Evolutionary conservation across 176 grass and related monocot species (phyloP), one percentile per base, ranked within the genome.

Genomic region (Avena sativa): DNA sequence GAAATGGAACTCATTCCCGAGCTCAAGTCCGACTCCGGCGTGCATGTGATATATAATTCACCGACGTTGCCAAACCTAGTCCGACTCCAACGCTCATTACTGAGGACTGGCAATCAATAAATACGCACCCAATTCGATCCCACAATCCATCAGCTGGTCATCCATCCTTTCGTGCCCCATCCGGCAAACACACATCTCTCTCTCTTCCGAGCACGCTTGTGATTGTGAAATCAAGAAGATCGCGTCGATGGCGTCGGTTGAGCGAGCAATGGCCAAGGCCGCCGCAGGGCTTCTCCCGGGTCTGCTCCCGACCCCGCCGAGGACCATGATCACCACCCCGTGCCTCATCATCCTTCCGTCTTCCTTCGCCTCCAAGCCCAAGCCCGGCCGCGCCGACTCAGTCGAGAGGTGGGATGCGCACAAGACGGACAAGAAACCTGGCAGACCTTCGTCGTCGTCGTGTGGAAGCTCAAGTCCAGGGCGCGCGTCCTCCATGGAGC

Each of bases 361-460:
- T 16, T 67, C 64, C 28, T 67, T 67, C 28, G 64, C 64, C 64
- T 15, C 28, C 28, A 65, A 65, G 61, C 28, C 26, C 26, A 32
- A 67, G 64, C 64, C 64, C 40, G 19, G 69, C 40, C 69, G 69
- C 19, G 69, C 69, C 4, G 69, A 72, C 19, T 72, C 40, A 0
- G 69, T 47, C 40, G 19, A 21, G 20, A 72, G 69, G 40, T 72
- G 69, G 69, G 69, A 72, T 9, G 69, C 69, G 69, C 69, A 47
- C 69, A 72, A 72, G 69, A 70, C 30, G 9, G 62, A 11, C 16
- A 70, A 34, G 67, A 72, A 72, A n/a, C 69, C 38, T 5, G 20
- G 69, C 9, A 72, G 70, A 40, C 70, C 70, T 6, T 4, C 40
- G 0, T 68, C 30, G 69, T 72, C 32, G 32, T 34, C 32, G 32